Conservation (phyloP, 2,329 filamentous ascomycete genomes). For the Macrophomina phaseolina region DNA sequence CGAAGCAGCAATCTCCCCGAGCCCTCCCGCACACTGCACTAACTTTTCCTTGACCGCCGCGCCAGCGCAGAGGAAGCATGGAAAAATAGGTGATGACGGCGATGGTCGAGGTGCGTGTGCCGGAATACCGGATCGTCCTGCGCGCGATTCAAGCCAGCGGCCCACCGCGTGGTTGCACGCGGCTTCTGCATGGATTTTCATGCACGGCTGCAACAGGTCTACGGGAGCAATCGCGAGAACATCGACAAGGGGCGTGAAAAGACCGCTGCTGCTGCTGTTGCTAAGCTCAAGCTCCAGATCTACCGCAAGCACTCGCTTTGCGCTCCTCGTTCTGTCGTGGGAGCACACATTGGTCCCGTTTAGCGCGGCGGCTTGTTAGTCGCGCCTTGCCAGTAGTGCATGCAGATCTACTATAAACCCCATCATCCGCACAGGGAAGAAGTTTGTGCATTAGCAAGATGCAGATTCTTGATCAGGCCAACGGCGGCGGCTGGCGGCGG, state of each 20-base stretch:
- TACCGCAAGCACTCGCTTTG: neutral
- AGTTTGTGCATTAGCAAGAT: neutral
- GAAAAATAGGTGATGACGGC: too few relatives aligned
- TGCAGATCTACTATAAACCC: constrained; percentile 20
- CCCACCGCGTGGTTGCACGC: neutral
- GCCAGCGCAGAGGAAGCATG: neutral
- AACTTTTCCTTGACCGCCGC: neutral
- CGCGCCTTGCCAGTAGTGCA: neutral
- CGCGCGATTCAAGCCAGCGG: neutral
- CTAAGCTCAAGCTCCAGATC: constrained; percentile 13
- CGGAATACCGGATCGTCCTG: constrained; percentile 13
- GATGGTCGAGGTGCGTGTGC: neutral
- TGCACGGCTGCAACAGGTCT: constrained; percentile 1
- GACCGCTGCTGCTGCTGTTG: neutral
- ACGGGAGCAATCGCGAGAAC: neutral
- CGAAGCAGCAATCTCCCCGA: neutral
- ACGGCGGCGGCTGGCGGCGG: constrained; percentile 3
- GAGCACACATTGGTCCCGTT: neutral
- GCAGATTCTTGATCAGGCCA: neutral
- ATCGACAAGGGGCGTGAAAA: neutral
- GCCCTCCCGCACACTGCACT: neutral
- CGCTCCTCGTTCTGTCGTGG: neutral
- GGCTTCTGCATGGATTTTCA: neutral
- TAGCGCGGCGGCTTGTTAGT: neutral
- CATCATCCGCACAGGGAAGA: constrained; percentile 1